These are phyloP conservation scores for Datura wrightii DNA, from an alignment of 257 asterid species.

Conservation along the genomic window DNA sequence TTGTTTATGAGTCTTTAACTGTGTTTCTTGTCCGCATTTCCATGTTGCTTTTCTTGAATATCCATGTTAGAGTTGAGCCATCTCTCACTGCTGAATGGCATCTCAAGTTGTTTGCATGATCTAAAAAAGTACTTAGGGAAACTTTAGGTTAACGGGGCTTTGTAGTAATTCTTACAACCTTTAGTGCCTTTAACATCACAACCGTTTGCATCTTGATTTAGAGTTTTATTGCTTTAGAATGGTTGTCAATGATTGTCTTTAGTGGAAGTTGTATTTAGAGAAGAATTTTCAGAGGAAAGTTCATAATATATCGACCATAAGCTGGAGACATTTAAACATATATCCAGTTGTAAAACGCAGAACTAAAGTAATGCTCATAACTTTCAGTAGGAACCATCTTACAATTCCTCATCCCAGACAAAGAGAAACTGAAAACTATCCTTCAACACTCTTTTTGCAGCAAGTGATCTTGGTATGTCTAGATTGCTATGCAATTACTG, in stretches of 20 bases:
- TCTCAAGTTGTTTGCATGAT: neutral
- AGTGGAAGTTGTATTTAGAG: neutral
- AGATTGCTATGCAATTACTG: neutral
- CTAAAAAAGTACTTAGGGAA: neutral
- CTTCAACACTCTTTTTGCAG: neutral
- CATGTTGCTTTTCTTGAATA: constrained; percentile 5
- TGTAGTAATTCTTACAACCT: neutral
- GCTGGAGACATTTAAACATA: neutral
- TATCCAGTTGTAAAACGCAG: neutral
- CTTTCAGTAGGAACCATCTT: neutral
- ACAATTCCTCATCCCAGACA: neutral
- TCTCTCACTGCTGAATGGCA: neutral
- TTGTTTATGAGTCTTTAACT: neutral
- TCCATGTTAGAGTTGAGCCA: neutral
- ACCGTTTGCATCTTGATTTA: neutral
- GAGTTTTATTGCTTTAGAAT: neutral
- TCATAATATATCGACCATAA: constrained; percentile 13
- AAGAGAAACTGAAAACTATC: constrained; percentile 18
- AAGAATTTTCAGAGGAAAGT: neutral
- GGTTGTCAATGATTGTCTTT: neutral
- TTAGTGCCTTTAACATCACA: neutral
- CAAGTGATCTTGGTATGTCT: constrained; percentile 6
- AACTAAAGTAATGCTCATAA: neutral
- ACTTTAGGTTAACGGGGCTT: neutral
- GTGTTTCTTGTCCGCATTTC: constrained; percentile 5